Evolutionary conservation across 2,329 filamentous ascomycete genomes (phyloP).

Genomic region (Epichloe festucae): DNA sequence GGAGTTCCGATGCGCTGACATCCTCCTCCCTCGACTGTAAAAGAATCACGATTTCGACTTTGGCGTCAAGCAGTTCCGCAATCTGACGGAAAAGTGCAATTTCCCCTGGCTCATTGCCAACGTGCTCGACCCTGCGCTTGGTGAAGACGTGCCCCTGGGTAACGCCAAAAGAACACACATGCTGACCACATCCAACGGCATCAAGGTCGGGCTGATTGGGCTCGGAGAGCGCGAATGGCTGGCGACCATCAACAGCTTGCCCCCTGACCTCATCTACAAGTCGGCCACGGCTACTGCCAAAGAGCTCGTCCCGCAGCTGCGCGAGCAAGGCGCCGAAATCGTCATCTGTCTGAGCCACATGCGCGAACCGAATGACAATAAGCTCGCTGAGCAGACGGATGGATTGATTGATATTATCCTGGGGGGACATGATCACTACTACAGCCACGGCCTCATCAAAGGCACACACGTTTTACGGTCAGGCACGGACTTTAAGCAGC

Average conservation of each 20-base stretch:
- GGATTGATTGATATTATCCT: conserved; percentile 75
- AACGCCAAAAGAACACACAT: conserved; percentile 65
- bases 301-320: conserved; percentile 59
- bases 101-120: conserved; percentile 86
- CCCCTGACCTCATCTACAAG: conserved; percentile 69
- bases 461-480: conserved; percentile 75
- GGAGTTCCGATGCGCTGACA: too few relatives aligned
- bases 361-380: conserved; percentile 80
- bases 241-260: conserved; percentile 75
- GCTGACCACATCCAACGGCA: conserved; percentile 66
- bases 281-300: conserved; percentile 65
- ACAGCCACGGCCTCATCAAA: conserved; percentile 64
- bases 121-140: conserved; percentile 71
- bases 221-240: conserved; percentile 83
- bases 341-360: conserved; percentile 75
- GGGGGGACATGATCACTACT: conserved; percentile 89
- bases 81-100: conserved; percentile 59
- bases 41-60: conserved; percentile 85
- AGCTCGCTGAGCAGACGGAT: conserved; percentile 61
- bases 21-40: too few relatives aligned
- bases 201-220: conserved; percentile 77
- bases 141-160: conserved; percentile 60
- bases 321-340: conserved; percentile 68
- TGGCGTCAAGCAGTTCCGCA: conserved; percentile 66
- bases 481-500: conserved; percentile 82